Conservation (phyloP, 2,329 filamentous ascomycete genomes). For the Nemania sp. region DNA sequence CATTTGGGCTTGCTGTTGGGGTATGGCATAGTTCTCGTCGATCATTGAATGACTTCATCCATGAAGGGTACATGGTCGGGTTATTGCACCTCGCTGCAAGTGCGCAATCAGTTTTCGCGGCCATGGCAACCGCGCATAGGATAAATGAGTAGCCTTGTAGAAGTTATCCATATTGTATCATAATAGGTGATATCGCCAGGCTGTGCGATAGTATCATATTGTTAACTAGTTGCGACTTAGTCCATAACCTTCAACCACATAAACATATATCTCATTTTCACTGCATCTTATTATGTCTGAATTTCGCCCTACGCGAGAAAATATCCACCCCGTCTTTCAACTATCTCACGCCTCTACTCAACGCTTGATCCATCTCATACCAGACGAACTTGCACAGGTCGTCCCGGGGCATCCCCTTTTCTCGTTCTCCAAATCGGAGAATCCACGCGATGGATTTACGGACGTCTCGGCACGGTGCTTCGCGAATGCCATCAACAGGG, state of each 20-base stretch:
- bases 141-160: not conserved
- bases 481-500: conserved; percentile 17
- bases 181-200: not conserved
- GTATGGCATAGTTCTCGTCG: not conserved
- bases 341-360: not conserved
- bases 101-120: not conserved
- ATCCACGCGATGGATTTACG: conserved; percentile 14
- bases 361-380: conserved; percentile 26
- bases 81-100: not conserved
- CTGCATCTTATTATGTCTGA: not conserved
- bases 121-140: not conserved
- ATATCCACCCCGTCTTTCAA: conserved; percentile 17
- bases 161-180: not conserved
- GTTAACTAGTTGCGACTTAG: not conserved
- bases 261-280: not conserved
- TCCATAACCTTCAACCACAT: not conserved
- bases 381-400: conserved; percentile 8
- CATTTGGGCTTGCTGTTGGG: not conserved
- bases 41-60: not conserved
- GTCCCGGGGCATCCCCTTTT: conserved; percentile 22
- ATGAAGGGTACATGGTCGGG: not conserved
- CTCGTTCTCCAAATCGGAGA: conserved; percentile 12
- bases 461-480: conserved; percentile 21
- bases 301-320: not conserved
- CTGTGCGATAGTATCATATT: not conserved